Evolutionary conservation across 257 asterid genomes (phyloP).

Genomic region (Capsicum chinense): DNA sequence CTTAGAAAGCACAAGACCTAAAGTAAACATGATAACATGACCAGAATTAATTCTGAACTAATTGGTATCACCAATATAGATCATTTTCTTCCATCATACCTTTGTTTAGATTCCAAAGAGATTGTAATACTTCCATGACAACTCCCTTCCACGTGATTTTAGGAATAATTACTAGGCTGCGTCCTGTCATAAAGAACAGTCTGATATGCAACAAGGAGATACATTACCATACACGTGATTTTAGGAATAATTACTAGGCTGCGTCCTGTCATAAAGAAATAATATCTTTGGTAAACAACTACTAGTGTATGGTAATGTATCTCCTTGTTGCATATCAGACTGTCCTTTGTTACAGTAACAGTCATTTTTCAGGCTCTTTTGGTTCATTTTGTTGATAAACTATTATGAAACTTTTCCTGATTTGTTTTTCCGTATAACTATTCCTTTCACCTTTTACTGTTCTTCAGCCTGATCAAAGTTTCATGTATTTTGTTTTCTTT

Average conservation of each 20-base stretch:
- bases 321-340: neutral
- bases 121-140: neutral
- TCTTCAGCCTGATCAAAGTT: slow-evolving; percentile 1
- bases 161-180: neutral
- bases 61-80: neutral
- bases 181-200: neutral
- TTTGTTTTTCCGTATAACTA: neutral
- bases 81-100: neutral
- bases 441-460: neutral
- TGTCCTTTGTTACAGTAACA: neutral
- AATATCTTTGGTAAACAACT: slow-evolving; percentile 8
- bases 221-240: too few relatives aligned
- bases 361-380: neutral
- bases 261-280: slow-evolving; percentile 8
- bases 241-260: neutral
- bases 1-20: neutral
- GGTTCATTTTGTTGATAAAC: neutral
- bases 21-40: neutral
- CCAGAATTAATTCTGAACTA: neutral
- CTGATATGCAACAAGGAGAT: too few relatives aligned
- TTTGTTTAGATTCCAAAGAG: neutral
- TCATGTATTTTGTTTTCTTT: slow-evolving; percentile 17
- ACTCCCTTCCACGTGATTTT: slow-evolving; percentile 23
- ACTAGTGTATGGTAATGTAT: neutral
- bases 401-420: neutral